Percentiles rank a stretch among this genome's conserved stretches.
phyloP scores from a whole-genome alignment of 768 basidiomycete genomes.

The Coprinopsis cinerea region DNA sequence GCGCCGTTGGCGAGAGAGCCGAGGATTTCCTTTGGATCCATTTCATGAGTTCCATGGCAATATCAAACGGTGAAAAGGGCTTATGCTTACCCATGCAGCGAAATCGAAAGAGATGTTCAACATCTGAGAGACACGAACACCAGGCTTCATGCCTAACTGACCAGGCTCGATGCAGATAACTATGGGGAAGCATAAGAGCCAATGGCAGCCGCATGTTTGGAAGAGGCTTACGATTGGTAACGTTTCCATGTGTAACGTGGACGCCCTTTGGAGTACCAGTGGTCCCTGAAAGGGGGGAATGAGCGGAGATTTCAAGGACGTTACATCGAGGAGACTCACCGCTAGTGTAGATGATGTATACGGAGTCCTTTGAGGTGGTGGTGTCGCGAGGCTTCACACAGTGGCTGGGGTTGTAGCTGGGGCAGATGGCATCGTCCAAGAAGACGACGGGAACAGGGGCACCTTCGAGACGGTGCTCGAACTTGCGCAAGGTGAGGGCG shows the following conservation, averaged over 20 bases:
- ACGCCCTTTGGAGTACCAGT: slow-evolving; percentile 57
- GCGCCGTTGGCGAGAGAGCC: slow-evolving; percentile 48
- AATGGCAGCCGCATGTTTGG: slow-evolving; percentile 6
- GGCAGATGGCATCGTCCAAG: slow-evolving; percentile 28
- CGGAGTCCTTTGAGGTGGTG: slow-evolving; percentile 35
- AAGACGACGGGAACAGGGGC: slow-evolving; percentile 21
- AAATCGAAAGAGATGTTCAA: slow-evolving; percentile 65
- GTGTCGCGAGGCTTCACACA: slow-evolving; percentile 33
- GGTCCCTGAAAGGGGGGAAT: slow-evolving; percentile 29
- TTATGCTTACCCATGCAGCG: slow-evolving; percentile 47
- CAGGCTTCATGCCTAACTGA: slow-evolving; percentile 54
- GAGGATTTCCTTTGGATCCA: slow-evolving; percentile 47
- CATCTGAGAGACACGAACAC: slow-evolving; percentile 50
- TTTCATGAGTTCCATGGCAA: slow-evolving; percentile 21
- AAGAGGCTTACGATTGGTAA: slow-evolving; percentile 44
- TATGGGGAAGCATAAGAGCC: slow-evolving; percentile 22
- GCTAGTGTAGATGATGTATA: slow-evolving; percentile 59
- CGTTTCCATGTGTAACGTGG: slow-evolving; percentile 52
- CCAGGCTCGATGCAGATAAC: slow-evolving; percentile 41
- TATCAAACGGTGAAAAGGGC: slow-evolving; percentile 1
- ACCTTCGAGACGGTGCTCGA: slow-evolving; percentile 29
- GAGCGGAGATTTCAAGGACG: neutral
- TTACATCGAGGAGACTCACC: slow-evolving; percentile 30
- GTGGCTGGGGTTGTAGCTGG: slow-evolving; percentile 15
- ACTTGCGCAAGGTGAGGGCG: slow-evolving; percentile 39